Evolutionary conservation across 1,284 basidiomycete species (phyloP), one percentile per base, ranked within the genome.

Genomic region (Leccinum subrobustum): DNA sequence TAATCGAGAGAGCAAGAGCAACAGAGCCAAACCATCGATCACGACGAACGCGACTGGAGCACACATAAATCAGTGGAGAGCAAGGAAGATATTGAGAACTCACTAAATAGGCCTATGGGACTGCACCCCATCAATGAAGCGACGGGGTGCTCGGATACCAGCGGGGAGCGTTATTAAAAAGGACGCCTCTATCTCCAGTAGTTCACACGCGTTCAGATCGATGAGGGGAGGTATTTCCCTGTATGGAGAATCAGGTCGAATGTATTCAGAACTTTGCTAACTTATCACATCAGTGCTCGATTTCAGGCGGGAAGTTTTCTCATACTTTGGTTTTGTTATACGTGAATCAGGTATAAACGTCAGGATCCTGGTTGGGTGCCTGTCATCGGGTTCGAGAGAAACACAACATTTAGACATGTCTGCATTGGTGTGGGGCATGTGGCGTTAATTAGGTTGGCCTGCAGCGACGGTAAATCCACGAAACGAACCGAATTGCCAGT

Each of bases 1-100:
- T 33, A 65, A 37, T 7, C 68, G 63, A 57, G 63, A 63, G 16
- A 59, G 12, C 2, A 16, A 27, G 27, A 51, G 50, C 12, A 51
- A 25, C n/a, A 51, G 25, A 25, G 27, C 50, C 9, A 51, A 51
- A 25, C 25, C 5, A 27, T 51, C 50, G 8, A 51, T 25, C 16
- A 29, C 14, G 16, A 27, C n/a, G 50, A 51, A 51, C 8, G 50
- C 27, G 27, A 29, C 50, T 51, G n/a, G 14, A 25, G 9, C n/a
- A 16, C 16, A 29, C 9, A 51, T n/a, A 16, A 23, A 51, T 29
- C 3, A n/a, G 50, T 29, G 9, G 27, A 16, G 23, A 27, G 25
- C 27, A 29, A 51, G 16, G 8, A 11, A 25, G 4, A 12, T n/a
- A 16, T 27, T 0, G 23, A 51, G 9, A 27, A 51, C 50, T 29